A percentile compares a stretch with the other conserved stretches of the same genome.
These are phyloP conservation scores for Didymosphaeria variabile DNA, from an alignment of 2,329 filamentous ascomycete genomes.

Conservation along the genomic window DNA sequence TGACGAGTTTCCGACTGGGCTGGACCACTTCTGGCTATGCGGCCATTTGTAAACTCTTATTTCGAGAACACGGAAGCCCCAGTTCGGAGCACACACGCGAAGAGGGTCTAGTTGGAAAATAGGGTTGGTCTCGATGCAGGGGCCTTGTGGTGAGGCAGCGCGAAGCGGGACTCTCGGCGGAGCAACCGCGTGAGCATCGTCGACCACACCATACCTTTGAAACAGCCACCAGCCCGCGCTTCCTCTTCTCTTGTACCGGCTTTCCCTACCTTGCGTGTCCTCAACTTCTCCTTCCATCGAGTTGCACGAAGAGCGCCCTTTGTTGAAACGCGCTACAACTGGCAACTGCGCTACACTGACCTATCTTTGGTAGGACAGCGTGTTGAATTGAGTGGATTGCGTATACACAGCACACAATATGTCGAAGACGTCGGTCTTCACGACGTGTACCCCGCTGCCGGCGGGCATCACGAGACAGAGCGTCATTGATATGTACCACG, in stretches of 20 bases:
- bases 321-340: conserved; percentile 8
- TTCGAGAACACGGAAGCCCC: neutral
- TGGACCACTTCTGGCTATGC: neutral
- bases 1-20: neutral
- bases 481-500: conserved; percentile 79
- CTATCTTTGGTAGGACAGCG: neutral
- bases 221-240: neutral
- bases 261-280: neutral
- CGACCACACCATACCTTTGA: conserved; percentile 9
- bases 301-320: neutral
- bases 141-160: conserved; percentile 6
- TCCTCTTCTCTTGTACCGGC: conserved; percentile 1
- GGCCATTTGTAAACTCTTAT: neutral
- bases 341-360: neutral
- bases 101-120: neutral
- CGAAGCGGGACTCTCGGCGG: conserved; percentile 8
- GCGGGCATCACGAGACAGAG: conserved; percentile 70
- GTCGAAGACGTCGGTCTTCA: conserved; percentile 77
- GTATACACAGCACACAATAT: conserved; percentile 54
- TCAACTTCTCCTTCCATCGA: neutral
- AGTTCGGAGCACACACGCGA: neutral
- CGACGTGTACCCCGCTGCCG: conserved; percentile 81
- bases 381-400: conserved; percentile 1
- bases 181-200: conserved; percentile 7
- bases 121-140: conserved; percentile 2